Evolutionary conservation across 2,329 filamentous ascomycete species (phyloP), one percentile per base, ranked within the genome.

Genomic region (Shiraia bambusicola): DNA sequence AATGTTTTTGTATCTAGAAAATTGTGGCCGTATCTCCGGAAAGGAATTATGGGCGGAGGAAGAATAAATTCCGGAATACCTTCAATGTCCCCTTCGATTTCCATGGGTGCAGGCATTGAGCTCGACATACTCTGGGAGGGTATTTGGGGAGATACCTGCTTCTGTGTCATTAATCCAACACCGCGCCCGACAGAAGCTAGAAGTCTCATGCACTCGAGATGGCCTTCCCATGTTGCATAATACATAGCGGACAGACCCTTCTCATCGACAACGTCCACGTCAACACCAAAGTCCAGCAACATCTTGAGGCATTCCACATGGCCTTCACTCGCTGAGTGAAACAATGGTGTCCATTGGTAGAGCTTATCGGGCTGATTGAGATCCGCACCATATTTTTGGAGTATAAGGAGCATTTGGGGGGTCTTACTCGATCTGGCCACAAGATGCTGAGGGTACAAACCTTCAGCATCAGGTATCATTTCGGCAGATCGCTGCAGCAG

Each of bases 1-100:
- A 96, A 94, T 0, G 91, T 95, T 73, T 97, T 98, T 22, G 89
- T 95, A 63, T 98, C 93, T 26, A 98, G 77, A 76, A 98, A 98
- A 69, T 97, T 98, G 73, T 98, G 93, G 12, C 93, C 93, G 59
- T 98, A 98, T 58, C 93, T 82, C 54, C 93, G 82, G 34, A 97
- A 77, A 0, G 93, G 93, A 53, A 98, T 96, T 52, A 98, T 97
- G 0, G 93, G 93, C 14, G 93, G 93, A 15, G 93, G 93, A 10
- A 98, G 77, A 54, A 92, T 91, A 24, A 98, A 83, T 50, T 90
- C 82, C 2, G 93, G 93, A 41, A 98, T 98, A 2, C 87, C 88
- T 69, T 97, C 92, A 1, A 81, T 81, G 28, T 95, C 90, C 47
- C 87, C 75, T 9, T 81, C 78, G 76, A 88, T 84, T 12, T 76